phyloP scores from a whole-genome alignment of 495 filamentous ascomycete genomes.

The Annulohypoxylon stygium region DNA sequence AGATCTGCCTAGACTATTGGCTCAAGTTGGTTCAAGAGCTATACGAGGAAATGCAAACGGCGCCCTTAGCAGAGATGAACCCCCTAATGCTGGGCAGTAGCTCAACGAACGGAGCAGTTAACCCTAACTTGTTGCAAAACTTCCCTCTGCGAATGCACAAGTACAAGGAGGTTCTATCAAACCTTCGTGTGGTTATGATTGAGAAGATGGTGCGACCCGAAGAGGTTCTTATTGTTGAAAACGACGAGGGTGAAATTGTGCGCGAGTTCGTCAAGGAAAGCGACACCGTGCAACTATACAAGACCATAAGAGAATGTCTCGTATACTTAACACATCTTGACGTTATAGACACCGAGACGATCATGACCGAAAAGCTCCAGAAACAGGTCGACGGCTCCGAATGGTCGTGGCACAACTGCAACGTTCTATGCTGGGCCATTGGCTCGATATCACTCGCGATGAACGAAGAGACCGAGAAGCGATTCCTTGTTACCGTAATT shows the following conservation, averaged over 20 bases:
- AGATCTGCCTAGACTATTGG: constrained; percentile 99
- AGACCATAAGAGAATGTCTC: constrained; percentile 96
- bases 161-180: constrained; percentile 92
- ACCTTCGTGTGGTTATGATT: constrained; percentile 97
- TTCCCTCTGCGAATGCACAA: constrained; percentile 97
- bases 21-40: constrained; percentile 98
- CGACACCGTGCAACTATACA: constrained; percentile 99
- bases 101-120: constrained; percentile 82
- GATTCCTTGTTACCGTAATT: constrained; percentile 97
- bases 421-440: constrained; percentile 99
- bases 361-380: constrained; percentile 98
- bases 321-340: constrained; percentile 98
- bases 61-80: constrained; percentile 92
- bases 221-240: constrained; percentile 99
- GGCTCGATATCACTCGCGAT: constrained; percentile 98
- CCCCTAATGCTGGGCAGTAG: constrained; percentile 73
- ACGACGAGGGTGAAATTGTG: constrained; percentile 99
- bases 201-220: constrained; percentile 99
- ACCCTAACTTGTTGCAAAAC: constrained; percentile 83
- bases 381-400: constrained; percentile 94
- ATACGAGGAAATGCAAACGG: constrained; percentile 97
- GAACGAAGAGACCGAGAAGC: constrained; percentile 99
- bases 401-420: constrained; percentile 99
- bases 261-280: constrained; percentile 99
- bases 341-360: constrained; percentile 95